phyloP scores from a whole-genome alignment of 768 basidiomycete species.

The Podaxis sp. region DNA sequence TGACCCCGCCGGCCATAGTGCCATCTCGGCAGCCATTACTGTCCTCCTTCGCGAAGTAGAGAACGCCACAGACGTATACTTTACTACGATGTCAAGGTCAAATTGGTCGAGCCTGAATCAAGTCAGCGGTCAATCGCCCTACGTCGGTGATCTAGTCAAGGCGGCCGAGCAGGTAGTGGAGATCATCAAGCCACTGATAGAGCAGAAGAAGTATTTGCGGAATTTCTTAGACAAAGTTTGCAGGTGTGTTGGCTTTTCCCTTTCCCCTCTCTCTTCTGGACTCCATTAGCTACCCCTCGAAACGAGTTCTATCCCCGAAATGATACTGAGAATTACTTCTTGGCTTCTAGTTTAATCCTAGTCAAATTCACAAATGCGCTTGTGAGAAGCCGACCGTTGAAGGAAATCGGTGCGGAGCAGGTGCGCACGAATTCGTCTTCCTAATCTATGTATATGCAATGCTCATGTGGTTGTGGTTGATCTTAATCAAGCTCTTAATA shows the following conservation, averaged over 20 bases:
- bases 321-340: neutral
- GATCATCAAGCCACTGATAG: constrained; percentile 73
- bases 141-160: constrained; percentile 73
- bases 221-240: constrained; percentile 94
- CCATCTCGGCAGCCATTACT: constrained; percentile 80
- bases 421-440: constrained; percentile 32
- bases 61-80: constrained; percentile 73
- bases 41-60: constrained; percentile 85
- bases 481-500: constrained; percentile 53
- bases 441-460: neutral
- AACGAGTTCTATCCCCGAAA: neutral
- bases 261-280: neutral
- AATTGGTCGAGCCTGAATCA: constrained; percentile 78
- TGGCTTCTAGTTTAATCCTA: constrained; percentile 50
- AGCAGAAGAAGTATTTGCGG: constrained; percentile 92
- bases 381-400: constrained; percentile 86
- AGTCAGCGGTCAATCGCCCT: constrained; percentile 85
- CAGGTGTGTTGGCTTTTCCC: constrained; percentile 48
- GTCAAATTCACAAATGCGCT: constrained; percentile 87
- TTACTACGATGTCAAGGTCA: constrained; percentile 71
- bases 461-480: neutral
- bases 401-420: constrained; percentile 95
- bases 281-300: neutral
- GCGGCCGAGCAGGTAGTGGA: constrained; percentile 77
- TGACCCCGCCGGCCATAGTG: constrained; percentile 44